These are phyloP conservation scores for Deuterostichococcus epilithicus DNA, from an alignment of 139 green algal species.

Conservation along the genomic window DNA sequence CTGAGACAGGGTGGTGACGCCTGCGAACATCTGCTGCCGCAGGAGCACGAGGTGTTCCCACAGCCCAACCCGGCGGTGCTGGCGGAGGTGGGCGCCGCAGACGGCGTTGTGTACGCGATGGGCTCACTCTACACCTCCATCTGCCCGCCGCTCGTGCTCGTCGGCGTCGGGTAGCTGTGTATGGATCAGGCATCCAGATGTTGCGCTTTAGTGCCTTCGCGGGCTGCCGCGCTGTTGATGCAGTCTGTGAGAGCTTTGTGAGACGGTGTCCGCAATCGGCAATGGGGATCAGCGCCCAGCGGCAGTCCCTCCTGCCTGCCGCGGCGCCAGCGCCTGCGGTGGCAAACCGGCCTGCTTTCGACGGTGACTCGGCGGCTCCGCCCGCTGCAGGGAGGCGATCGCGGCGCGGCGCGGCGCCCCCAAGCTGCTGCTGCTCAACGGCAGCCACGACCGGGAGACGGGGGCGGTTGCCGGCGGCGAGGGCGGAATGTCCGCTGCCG, in stretches of 20 bases:
- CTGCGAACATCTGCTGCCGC: too few relatives aligned
- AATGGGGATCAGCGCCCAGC: too few relatives aligned
- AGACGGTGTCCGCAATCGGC: too few relatives aligned
- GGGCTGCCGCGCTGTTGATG: conserved; percentile 46
- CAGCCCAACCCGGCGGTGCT: conserved; percentile 67
- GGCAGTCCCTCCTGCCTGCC: too few relatives aligned
- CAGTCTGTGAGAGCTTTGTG: neutral
- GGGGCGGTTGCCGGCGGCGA: conserved; percentile 25
- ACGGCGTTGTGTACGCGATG: conserved; percentile 95
- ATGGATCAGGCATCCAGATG: too few relatives aligned
- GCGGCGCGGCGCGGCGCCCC: conserved; percentile 9
- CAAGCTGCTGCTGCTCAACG: conserved; percentile 94
- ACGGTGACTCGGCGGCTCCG: too few relatives aligned
- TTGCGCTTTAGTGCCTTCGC: too few relatives aligned
- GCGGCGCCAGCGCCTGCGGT: too few relatives aligned
- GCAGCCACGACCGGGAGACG: conserved; percentile 89
- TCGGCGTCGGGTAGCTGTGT: too few relatives aligned
- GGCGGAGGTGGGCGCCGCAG: conserved; percentile 50
- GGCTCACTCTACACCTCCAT: conserved; percentile 97
- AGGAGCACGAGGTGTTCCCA: conserved; percentile 85
- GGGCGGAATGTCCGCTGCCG: conserved; percentile 77
- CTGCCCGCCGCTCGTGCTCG: conserved; percentile 81
- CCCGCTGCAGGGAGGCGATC: conserved; percentile 9
- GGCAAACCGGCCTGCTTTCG: too few relatives aligned
- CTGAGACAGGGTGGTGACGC: too few relatives aligned